Conservation (phyloP, 495 filamentous ascomycete species). For the Jackrogersella multiformis region DNA sequence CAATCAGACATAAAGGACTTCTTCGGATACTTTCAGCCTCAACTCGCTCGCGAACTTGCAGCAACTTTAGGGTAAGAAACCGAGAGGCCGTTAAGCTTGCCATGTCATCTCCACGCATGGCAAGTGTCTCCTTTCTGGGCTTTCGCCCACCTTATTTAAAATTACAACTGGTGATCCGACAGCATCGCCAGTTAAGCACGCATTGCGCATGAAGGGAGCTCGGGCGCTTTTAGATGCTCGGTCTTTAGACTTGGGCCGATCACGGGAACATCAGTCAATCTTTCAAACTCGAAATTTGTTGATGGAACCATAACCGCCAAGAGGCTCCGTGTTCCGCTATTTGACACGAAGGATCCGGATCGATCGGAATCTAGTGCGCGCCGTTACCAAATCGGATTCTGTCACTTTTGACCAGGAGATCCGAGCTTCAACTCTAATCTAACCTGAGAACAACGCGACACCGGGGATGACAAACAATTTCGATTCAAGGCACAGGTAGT, state of each 20-base stretch:
- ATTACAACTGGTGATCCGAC: slow-evolving; percentile 3
- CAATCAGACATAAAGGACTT: slow-evolving; percentile 30
- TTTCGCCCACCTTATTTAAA: neutral
- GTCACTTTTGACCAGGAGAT: slow-evolving; percentile 32
- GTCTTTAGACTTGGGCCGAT: slow-evolving; percentile 23
- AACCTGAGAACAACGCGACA: slow-evolving; percentile 10
- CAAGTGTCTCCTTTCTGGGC: neutral
- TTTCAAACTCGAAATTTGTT: slow-evolving; percentile 15
- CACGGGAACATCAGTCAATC: slow-evolving; percentile 28
- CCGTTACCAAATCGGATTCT: slow-evolving; percentile 33
- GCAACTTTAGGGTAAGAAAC: neutral
- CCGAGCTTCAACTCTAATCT: slow-evolving; percentile 35
- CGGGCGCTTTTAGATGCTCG: slow-evolving; percentile 18
- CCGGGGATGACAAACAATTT: slow-evolving; percentile 11
- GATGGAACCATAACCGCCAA: slow-evolving; percentile 22
- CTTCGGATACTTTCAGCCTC: slow-evolving; percentile 38
- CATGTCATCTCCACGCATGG: slow-evolving; percentile 7
- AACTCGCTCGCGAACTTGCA: slow-evolving; percentile 28
- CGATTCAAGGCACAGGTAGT: slow-evolving; percentile 3
- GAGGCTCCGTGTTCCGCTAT: slow-evolving; percentile 28
- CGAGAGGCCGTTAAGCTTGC: neutral
- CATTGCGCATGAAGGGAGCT: slow-evolving; percentile 20
- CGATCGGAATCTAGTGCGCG: slow-evolving; percentile 42
- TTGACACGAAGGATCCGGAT: slow-evolving; percentile 39
- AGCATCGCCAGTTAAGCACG: neutral